Evolutionary conservation across 345 rosid genomes (phyloP).

Genomic region (Euphorbia peplus): DNA sequence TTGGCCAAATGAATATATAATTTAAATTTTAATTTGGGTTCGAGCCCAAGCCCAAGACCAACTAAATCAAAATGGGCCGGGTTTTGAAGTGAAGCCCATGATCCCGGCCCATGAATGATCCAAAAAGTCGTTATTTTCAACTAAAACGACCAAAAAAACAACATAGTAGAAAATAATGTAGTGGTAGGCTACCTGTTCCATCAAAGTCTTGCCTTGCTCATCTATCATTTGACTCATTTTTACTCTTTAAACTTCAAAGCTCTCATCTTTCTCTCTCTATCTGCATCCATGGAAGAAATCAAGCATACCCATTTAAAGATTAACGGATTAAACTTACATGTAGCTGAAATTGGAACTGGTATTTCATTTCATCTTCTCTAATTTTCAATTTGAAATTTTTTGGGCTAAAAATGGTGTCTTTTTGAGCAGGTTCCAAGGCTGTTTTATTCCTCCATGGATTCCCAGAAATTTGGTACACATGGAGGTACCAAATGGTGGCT

Average conservation of each 20-base stretch:
- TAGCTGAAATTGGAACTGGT: slow-evolving; percentile 48
- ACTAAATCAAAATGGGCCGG: too few species aligned
- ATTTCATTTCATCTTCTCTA: background rate
- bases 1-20: too few species aligned
- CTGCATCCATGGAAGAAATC: slow-evolving; percentile 34
- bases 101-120: too few species aligned
- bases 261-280: background rate
- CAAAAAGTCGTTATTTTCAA: too few species aligned
- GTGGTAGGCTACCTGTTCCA: too few species aligned
- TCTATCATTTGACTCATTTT: background rate
- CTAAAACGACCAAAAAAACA: too few species aligned
- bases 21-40: too few species aligned
- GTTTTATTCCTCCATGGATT: slow-evolving; percentile 41
- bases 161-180: too few species aligned
- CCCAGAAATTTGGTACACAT: slow-evolving; percentile 44
- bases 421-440: slow-evolving; percentile 11
- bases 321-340: slow-evolving; percentile 42
- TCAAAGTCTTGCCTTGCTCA: background rate
- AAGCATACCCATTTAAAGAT: slow-evolving; percentile 37
- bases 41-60: too few species aligned
- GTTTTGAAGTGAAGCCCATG: too few species aligned
- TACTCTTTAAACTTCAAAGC: background rate
- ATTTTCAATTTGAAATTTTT: background rate
- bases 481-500: slow-evolving; percentile 43
- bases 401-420: background rate